Conservation (phyloP, 192 early-diverging fungal species). For the Coemansia sp. region DNA sequence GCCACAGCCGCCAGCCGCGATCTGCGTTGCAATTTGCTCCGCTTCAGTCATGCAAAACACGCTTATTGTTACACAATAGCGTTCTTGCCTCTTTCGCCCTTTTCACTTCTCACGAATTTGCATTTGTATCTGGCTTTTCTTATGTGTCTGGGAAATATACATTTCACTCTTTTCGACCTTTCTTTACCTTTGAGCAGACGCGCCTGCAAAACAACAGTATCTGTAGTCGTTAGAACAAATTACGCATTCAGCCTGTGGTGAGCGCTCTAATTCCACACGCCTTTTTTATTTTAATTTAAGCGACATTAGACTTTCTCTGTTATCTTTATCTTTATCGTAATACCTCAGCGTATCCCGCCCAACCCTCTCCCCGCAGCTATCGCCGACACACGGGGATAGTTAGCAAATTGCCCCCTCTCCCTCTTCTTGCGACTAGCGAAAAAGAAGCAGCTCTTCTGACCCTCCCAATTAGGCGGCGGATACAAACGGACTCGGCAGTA, state of each 20-base stretch:
- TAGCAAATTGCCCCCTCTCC: not conserved
- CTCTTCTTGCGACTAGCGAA: not conserved
- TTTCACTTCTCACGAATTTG: not conserved
- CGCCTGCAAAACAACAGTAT: not conserved
- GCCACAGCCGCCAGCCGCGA: too few species aligned
- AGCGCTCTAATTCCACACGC: not conserved
- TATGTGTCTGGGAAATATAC: not conserved
- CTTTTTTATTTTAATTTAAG: not conserved
- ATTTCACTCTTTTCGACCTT: not conserved
- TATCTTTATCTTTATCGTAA: not conserved
- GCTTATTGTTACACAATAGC: not conserved
- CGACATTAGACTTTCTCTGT: conserved; percentile 1
- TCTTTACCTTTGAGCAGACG: not conserved
- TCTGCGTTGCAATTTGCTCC: not conserved
- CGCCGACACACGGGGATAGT: not conserved
- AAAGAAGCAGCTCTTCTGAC: not conserved
- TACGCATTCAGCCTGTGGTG: not conserved
- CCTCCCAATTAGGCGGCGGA: not conserved
- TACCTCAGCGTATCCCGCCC: not conserved
- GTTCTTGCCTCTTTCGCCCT: not conserved
- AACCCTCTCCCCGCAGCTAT: not conserved
- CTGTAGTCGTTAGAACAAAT: not conserved
- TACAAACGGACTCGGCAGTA: not conserved
- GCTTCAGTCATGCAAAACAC: not conserved
- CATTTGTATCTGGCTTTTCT: not conserved